Conservation (phyloP, 2,329 filamentous ascomycete species). For the Calonectria hongkongensis region DNA sequence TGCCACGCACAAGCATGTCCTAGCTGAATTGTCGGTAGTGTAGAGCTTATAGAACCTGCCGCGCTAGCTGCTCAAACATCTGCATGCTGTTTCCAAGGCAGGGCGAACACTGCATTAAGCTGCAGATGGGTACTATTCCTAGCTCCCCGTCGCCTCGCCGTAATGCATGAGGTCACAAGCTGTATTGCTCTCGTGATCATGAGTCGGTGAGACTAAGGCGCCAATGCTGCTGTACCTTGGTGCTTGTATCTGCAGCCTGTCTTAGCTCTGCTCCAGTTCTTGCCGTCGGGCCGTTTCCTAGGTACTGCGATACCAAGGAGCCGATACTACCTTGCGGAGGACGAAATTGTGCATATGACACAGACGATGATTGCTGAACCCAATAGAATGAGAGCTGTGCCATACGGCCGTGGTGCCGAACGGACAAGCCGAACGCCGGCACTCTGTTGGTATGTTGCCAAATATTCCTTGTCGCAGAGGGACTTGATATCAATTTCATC, state of each 20-base stretch:
- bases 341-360: slow-evolving; percentile 9
- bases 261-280: slow-evolving; percentile 3
- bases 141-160: slow-evolving; percentile 19
- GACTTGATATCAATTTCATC: not conserved
- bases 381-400: not conserved
- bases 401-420: not conserved
- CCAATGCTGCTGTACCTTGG: not conserved
- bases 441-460: not conserved
- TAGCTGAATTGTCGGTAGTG: slow-evolving; percentile 13
- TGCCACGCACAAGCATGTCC: not conserved
- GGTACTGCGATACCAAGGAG: not conserved
- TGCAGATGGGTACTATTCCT: slow-evolving; percentile 25
- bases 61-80: slow-evolving; percentile 11
- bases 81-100: not conserved
- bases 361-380: not conserved
- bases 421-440: not conserved
- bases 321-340: not conserved
- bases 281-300: not conserved
- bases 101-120: slow-evolving; percentile 19
- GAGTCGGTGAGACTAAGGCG: slow-evolving; percentile 20
- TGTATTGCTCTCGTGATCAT: slow-evolving; percentile 24
- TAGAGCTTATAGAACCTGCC: slow-evolving; percentile 14
- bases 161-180: slow-evolving; percentile 31
- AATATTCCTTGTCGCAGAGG: not conserved
- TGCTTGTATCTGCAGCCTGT: not conserved